These are phyloP conservation scores for Cyamopsis tetragonoloba DNA, from an alignment of 306 rosid species.

Conservation along the genomic window DNA sequence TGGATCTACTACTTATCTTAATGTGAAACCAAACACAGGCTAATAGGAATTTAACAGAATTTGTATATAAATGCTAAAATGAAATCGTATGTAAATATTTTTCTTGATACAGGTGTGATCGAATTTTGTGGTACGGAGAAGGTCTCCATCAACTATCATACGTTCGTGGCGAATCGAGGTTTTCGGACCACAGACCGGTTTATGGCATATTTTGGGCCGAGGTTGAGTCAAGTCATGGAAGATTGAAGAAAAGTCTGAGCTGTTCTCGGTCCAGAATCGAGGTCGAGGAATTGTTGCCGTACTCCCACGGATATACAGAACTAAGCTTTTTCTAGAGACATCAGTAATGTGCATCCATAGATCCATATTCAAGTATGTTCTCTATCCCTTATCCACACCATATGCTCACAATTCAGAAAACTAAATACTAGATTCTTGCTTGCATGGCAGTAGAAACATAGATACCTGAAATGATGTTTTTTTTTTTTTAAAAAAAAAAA, in stretches of 20 bases:
- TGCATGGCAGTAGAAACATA: neutral
- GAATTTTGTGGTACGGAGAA: conserved; percentile 94
- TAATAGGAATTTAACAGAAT: conserved; percentile 6
- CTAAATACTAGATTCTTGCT: conserved; percentile 8
- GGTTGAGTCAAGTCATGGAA: conserved; percentile 79
- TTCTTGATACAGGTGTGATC: conserved; percentile 79
- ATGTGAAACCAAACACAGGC: no score
- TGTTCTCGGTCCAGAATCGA: conserved; percentile 78
- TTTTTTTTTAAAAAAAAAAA: no score
- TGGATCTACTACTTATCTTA: no score
- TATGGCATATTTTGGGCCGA: conserved; percentile 94
- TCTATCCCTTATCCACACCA: neutral
- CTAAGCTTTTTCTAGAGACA: conserved; percentile 75
- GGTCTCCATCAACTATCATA: conserved; percentile 96
- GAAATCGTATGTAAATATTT: neutral
- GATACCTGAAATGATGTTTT: neutral
- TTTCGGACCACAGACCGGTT: conserved; percentile 96
- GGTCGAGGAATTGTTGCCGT: conserved; percentile 88
- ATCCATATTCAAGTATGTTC: conserved; percentile 39
- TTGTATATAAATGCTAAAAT: neutral
- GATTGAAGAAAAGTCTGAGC: conserved; percentile 84
- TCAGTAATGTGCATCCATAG: conserved; percentile 30
- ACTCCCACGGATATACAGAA: conserved; percentile 91
- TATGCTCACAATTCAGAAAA: neutral
- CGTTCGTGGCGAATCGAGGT: conserved; percentile 92